phyloP scores from a whole-genome alignment of 1,284 basidiomycete species.

The Sphaerobolus stellatus region DNA sequence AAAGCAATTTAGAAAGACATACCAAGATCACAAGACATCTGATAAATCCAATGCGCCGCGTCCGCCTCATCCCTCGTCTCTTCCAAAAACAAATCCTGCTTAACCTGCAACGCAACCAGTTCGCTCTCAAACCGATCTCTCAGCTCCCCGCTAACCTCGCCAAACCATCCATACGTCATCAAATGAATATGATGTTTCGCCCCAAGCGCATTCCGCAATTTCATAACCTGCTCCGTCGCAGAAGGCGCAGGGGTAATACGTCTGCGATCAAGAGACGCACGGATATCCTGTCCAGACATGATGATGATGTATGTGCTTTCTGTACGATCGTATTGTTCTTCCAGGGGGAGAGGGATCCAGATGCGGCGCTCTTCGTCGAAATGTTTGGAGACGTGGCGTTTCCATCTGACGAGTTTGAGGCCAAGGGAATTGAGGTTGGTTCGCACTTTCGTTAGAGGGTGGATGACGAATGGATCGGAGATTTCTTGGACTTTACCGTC shows the following conservation, averaged over 20 bases:
- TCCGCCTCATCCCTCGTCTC: conserved; percentile 4
- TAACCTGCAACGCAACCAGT: conserved; percentile 11
- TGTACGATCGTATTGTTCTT: conserved; percentile 9
- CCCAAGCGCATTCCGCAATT: conserved; percentile 5
- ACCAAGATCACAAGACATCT: conserved; percentile 14
- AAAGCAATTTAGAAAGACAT: background rate
- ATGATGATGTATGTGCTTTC: conserved; percentile 12
- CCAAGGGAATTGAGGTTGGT: background rate
- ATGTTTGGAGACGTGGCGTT: conserved; percentile 10
- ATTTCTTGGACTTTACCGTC: background rate
- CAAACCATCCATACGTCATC: conserved; percentile 10
- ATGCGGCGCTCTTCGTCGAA: conserved; percentile 6
- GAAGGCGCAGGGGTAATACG: background rate
- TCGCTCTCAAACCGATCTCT: conserved; percentile 3
- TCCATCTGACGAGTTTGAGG: conserved; percentile 11
- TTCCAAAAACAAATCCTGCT: conserved; percentile 7
- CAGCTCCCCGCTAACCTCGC: background rate
- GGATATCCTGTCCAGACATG: conserved; percentile 2
- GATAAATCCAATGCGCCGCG: conserved; percentile 14
- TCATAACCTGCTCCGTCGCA: background rate
- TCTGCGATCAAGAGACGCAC: background rate
- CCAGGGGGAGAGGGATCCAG: conserved; percentile 10
- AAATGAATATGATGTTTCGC: conserved; percentile 14
- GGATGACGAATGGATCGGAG: background rate
- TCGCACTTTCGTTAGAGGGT: too few relatives aligned